Conservation (phyloP, 2,329 filamentous ascomycete species). For the Annulohypoxylon truncatum region DNA sequence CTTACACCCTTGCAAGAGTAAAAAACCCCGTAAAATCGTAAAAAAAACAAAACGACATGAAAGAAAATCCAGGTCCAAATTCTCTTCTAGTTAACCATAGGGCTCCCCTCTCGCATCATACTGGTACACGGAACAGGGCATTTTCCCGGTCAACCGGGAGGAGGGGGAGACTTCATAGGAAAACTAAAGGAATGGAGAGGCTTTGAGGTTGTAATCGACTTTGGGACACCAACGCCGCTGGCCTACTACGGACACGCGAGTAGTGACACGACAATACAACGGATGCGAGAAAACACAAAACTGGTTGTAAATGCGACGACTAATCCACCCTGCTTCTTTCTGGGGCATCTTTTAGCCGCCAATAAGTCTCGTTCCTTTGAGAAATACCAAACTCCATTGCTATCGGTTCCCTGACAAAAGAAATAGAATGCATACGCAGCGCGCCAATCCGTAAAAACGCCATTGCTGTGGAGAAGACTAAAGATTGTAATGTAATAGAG, state of each 20-base stretch:
- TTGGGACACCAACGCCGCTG: constrained; percentile 2
- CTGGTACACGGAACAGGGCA: constrained; percentile 22
- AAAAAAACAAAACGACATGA: constrained; percentile 5
- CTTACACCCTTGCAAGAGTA: neutral
- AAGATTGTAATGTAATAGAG: constrained; percentile 26
- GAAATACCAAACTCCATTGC: constrained; percentile 43
- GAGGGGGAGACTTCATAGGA: neutral
- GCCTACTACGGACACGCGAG: constrained; percentile 1
- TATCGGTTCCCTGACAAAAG: constrained; percentile 40
- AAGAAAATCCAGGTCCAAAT: constrained; percentile 15
- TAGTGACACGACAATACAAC: constrained; percentile 12
- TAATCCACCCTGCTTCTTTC: constrained; percentile 35
- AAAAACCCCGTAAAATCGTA: constrained; percentile 25
- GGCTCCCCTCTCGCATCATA: constrained; percentile 7
- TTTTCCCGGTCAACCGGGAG: neutral
- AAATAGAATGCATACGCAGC: constrained; percentile 43
- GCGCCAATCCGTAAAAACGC: constrained; percentile 42
- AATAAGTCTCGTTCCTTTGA: constrained; percentile 21
- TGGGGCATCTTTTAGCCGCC: constrained; percentile 26
- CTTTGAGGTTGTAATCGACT: neutral
- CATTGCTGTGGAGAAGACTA: constrained; percentile 43
- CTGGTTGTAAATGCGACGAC: constrained; percentile 41
- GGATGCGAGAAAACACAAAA: constrained; percentile 28
- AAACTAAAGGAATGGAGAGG: constrained; percentile 19
- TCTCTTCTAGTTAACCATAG: constrained; percentile 15